Evolutionary conservation across 495 filamentous ascomycete species (phyloP).

Genomic region (Cudoniella acicularis): DNA sequence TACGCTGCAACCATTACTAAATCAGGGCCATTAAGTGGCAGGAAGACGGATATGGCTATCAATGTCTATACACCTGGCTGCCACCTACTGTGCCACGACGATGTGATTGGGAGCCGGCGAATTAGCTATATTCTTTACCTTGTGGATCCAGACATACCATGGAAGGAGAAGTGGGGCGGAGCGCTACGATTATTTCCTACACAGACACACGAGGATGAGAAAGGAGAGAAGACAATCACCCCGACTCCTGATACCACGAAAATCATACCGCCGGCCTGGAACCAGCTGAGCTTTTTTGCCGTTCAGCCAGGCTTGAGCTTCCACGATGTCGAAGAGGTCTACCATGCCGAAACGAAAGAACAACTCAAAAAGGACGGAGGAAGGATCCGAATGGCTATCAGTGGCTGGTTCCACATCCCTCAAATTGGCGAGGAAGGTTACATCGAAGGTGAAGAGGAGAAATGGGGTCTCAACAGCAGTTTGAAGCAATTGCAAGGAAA

Average conservation of each 20-base stretch:
- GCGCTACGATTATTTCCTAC: constrained; percentile 88
- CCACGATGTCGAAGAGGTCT: constrained; percentile 98
- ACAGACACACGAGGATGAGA: constrained; percentile 52
- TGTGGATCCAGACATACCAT: constrained; percentile 85
- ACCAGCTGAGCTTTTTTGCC: constrained; percentile 96
- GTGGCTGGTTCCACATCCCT: constrained; percentile 99
- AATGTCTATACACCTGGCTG: constrained; percentile 97
- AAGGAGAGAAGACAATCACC: constrained; percentile 64
- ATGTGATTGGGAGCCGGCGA: constrained; percentile 91
- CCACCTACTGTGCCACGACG: constrained; percentile 94
- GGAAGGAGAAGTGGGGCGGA: constrained; percentile 92
- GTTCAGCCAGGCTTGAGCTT: constrained; percentile 97
- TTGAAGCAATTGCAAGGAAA: constrained; percentile 89
- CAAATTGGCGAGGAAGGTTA: constrained; percentile 95
- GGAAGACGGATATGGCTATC: constrained; percentile 99
- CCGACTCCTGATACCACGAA: constrained; percentile 72
- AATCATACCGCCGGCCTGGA: constrained; percentile 89
- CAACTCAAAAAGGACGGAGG: constrained; percentile 58
- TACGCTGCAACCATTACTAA: constrained; percentile 82
- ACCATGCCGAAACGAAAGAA: constrained; percentile 53
- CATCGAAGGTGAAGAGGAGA: constrained; percentile 81
- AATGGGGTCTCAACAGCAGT: constrained; percentile 80
- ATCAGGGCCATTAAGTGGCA: constrained; percentile 80
- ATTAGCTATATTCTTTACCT: constrained; percentile 97
- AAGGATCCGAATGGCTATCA: constrained; percentile 92